Conservation (phyloP, 2,329 filamentous ascomycete species). For the Penicillium sp. region DNA sequence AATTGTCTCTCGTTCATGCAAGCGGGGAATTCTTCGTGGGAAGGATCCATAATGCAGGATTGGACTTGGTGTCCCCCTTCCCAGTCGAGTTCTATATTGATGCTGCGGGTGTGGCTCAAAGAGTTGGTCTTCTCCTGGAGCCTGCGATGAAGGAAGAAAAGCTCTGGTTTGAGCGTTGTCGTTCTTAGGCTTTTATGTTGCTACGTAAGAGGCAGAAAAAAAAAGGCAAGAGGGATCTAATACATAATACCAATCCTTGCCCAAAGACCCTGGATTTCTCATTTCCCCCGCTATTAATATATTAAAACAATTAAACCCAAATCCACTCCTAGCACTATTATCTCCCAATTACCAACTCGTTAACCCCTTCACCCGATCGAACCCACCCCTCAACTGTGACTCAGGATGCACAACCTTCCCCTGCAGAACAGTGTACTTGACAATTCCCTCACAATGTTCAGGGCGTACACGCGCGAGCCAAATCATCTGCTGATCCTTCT, state of each 20-base stretch:
- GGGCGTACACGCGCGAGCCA: slow-evolving; percentile 86
- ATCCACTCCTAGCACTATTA: background rate
- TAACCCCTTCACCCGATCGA: slow-evolving; percentile 71
- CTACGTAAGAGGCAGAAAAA: background rate
- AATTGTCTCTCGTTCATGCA: slow-evolving; percentile 16
- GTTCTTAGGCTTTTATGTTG: background rate
- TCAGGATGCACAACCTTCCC: slow-evolving; percentile 89
- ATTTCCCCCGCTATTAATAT: background rate
- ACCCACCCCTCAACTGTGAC: slow-evolving; percentile 77
- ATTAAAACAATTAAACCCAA: background rate
- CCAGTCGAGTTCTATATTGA: slow-evolving; percentile 20
- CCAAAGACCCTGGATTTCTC: background rate
- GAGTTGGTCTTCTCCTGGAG: slow-evolving; percentile 18
- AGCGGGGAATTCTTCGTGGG: slow-evolving; percentile 24
- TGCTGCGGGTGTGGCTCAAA: slow-evolving; percentile 3
- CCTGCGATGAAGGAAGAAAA: slow-evolving; percentile 14
- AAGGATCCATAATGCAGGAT: background rate
- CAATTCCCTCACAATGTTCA: slow-evolving; percentile 84
- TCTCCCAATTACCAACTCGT: slow-evolving; percentile 56
- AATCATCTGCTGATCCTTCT: slow-evolving; percentile 54
- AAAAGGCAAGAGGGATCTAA: background rate
- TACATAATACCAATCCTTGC: background rate
- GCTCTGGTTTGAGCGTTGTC: slow-evolving; percentile 20
- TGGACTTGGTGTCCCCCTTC: background rate
- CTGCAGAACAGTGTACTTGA: slow-evolving; percentile 79